Conservation (phyloP, 2,329 filamentous ascomycete genomes). For the Ophiostoma sp. region DNA sequence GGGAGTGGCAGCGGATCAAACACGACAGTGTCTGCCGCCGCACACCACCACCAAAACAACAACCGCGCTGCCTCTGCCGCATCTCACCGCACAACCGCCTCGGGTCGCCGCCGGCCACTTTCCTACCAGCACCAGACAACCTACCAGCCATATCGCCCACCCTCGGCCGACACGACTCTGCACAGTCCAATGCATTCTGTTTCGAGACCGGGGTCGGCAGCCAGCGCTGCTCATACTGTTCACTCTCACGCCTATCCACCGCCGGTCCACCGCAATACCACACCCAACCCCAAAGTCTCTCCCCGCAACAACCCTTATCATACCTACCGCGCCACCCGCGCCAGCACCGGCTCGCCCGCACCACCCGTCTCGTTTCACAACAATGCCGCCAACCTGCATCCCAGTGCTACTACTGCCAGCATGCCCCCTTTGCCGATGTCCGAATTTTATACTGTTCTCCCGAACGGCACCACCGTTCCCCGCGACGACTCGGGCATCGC, state of each 20-base stretch:
- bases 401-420: not conserved
- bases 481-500: conserved; percentile 22
- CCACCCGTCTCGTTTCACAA: conserved; percentile 25
- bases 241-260: conserved; percentile 4
- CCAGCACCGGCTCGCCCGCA: conserved; percentile 22
- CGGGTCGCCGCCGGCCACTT: conserved; percentile 19
- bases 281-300: not conserved
- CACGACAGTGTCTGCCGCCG: not conserved
- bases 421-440: conserved; percentile 3
- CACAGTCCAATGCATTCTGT: not conserved
- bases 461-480: not conserved
- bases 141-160: conserved; percentile 27
- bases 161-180: conserved; percentile 6
- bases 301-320: conserved; percentile 18
- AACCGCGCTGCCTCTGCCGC: conserved; percentile 12
- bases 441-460: conserved; percentile 9
- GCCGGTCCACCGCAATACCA: not conserved
- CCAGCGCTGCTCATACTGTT: not conserved
- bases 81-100: not conserved
- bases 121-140: conserved; percentile 28
- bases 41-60: not conserved
- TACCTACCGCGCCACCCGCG: conserved; percentile 11
- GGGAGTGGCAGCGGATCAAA: not conserved
- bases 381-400: not conserved
- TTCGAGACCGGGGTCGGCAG: not conserved